These are phyloP conservation scores for Aphanomyces cochlioides DNA, from an alignment of 352 stramenopile species.

Conservation along the genomic window DNA sequence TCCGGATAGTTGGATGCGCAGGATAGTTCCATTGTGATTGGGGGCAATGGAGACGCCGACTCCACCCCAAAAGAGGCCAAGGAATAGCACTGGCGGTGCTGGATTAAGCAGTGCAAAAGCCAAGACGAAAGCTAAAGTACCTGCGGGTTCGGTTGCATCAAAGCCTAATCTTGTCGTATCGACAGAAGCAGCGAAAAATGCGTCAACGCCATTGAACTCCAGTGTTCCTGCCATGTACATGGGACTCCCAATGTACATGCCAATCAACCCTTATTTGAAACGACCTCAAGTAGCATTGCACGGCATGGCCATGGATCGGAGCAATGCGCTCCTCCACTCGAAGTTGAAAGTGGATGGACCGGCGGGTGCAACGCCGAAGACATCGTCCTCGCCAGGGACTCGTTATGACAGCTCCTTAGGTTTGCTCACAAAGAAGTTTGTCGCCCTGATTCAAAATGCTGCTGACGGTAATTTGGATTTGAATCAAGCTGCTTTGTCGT, in stretches of 20 bases:
- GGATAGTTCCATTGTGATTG: conserved; percentile 10
- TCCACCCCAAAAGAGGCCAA: conserved; percentile 26
- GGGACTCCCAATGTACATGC: conserved; percentile 27
- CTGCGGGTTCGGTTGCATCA: not conserved
- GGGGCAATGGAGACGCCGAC: conserved; percentile 28
- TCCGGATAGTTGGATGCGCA: conserved; percentile 10
- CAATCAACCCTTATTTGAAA: conserved; percentile 30
- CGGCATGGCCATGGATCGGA: conserved; percentile 4
- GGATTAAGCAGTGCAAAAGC: not conserved
- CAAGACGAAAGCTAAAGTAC: conserved; percentile 14
- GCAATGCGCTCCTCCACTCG: not conserved
- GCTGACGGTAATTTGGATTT: conserved; percentile 91
- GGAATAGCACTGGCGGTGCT: not conserved
- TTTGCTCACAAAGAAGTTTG: conserved; percentile 96
- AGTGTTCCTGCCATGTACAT: conserved; percentile 24
- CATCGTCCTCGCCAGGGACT: conserved; percentile 51
- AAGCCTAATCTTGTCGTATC: not conserved
- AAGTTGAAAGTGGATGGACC: conserved; percentile 5
- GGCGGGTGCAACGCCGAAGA: not conserved
- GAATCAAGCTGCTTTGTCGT: conserved; percentile 86
- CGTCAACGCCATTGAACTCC: not conserved
- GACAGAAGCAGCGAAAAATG: conserved; percentile 3
- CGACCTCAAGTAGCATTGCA: conserved; percentile 6
- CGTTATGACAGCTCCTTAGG: conserved; percentile 96
- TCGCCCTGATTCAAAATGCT: conserved; percentile 89